Conservation (phyloP, 1,139 yeast species). For the Hansenula sp. region DNA sequence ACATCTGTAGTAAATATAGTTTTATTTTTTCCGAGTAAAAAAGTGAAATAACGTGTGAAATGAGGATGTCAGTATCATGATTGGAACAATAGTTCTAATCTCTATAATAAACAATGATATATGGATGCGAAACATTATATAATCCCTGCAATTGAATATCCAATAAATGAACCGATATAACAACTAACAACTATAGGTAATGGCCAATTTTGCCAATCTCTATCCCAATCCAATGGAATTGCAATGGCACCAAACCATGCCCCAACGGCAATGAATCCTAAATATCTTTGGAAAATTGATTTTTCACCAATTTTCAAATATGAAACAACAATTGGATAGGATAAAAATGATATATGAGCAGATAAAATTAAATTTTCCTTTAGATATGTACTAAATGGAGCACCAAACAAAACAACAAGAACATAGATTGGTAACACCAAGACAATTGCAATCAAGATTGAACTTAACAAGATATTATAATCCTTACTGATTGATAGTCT, state of each 20-base stretch:
- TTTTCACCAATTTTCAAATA: constrained; percentile 58
- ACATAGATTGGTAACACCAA: constrained; percentile 51
- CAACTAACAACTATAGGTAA: constrained; percentile 81
- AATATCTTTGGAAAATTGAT: constrained; percentile 40
- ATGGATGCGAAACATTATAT: constrained; percentile 6
- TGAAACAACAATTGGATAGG: constrained; percentile 56
- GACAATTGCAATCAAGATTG: constrained; percentile 27
- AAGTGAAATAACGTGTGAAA: neutral
- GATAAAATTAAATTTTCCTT: constrained; percentile 64
- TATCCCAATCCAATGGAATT: constrained; percentile 95
- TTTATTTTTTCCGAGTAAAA: neutral
- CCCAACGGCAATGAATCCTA: constrained; percentile 55
- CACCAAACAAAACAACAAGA: constrained; percentile 71
- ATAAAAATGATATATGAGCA: constrained; percentile 58
- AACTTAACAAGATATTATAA: constrained; percentile 13
- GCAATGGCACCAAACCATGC: constrained; percentile 94
- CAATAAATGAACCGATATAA: constrained; percentile 66
- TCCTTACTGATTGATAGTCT: constrained; percentile 10
- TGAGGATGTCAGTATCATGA: too few species aligned
- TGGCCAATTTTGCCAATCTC: constrained; percentile 99
- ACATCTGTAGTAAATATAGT: neutral
- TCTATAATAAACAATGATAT: neutral
- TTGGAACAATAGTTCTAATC: too few species aligned
- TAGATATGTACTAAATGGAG: constrained; percentile 62
- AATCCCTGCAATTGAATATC: constrained; percentile 33